These are phyloP conservation scores for Arachnomyces sp. DNA, from an alignment of 2,329 filamentous ascomycete species.

Conservation along the genomic window DNA sequence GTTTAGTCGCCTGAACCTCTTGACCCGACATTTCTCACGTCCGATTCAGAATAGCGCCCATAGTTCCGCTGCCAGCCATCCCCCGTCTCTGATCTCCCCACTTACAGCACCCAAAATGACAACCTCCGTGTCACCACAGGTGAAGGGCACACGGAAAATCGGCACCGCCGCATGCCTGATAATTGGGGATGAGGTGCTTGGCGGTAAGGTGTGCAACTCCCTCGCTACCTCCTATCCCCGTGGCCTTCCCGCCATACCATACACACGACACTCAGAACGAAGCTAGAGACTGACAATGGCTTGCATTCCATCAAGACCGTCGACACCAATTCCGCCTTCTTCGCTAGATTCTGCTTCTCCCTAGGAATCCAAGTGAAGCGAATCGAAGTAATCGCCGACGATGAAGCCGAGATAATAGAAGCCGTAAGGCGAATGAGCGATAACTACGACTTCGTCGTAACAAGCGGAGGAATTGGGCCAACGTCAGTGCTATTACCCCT, in stretches of 20 bases:
- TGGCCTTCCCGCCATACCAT: not conserved
- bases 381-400: slow-evolving; percentile 88
- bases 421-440: slow-evolving; percentile 78
- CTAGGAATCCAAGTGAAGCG: slow-evolving; percentile 65
- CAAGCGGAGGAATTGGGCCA: slow-evolving; percentile 89
- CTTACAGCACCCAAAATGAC: slow-evolving; percentile 27
- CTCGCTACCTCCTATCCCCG: slow-evolving; percentile 15
- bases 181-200: slow-evolving; percentile 94
- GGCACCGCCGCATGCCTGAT: slow-evolving; percentile 87
- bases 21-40: slow-evolving; percentile 62
- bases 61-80: slow-evolving; percentile 32
- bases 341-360: slow-evolving; percentile 58
- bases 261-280: not conserved
- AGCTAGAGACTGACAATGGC: not conserved
- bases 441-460: slow-evolving; percentile 89
- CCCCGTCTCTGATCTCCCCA: slow-evolving; percentile 16
- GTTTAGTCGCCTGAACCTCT: slow-evolving; percentile 66
- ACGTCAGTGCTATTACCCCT: slow-evolving; percentile 52
- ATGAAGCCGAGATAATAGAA: slow-evolving; percentile 83
- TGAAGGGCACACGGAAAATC: slow-evolving; percentile 51
- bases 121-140: slow-evolving; percentile 27
- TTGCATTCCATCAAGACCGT: slow-evolving; percentile 42
- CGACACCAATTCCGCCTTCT: slow-evolving; percentile 58
- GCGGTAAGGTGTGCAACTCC: slow-evolving; percentile 66
- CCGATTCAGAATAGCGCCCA: slow-evolving; percentile 52